Conservation (phyloP, 2,329 filamentous ascomycete genomes). For the Trichoderma arundinaceum region DNA sequence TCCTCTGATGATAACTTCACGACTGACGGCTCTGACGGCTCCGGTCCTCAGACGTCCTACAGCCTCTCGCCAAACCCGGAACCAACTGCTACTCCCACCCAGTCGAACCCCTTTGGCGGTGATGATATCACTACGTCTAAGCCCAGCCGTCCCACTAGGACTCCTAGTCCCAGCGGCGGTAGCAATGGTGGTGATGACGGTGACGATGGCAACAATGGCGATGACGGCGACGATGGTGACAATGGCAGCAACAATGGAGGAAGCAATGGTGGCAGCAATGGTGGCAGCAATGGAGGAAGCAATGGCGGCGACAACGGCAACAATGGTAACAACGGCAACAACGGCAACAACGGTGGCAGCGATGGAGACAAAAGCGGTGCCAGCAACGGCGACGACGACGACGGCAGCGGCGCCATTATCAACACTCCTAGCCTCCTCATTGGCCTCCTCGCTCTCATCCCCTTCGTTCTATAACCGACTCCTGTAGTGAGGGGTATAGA, state of each 20-base stretch:
- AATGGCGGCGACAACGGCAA: slow-evolving; percentile 12
- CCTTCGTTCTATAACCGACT: slow-evolving; percentile 37
- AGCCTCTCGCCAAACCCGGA: slow-evolving; percentile 20
- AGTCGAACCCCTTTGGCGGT: slow-evolving; percentile 24
- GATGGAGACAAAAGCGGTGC: slow-evolving; percentile 10
- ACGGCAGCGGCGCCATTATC: slow-evolving; percentile 15
- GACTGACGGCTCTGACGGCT: not conserved
- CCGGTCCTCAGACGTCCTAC: not conserved
- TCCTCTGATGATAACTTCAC: not conserved
- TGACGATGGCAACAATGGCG: not conserved
- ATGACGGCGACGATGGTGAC: not conserved
- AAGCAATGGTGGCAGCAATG: slow-evolving; percentile 2
- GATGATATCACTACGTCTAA: not conserved
- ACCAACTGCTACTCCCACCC: slow-evolving; percentile 8
- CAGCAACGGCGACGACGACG: not conserved
- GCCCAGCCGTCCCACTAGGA: not conserved
- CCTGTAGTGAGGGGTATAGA: no score
- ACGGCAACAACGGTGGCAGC: not conserved
- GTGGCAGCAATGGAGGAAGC: not conserved
- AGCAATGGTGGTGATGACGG: not conserved
- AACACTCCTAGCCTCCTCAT: slow-evolving; percentile 36
- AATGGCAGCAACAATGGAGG: not conserved
- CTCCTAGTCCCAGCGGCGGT: not conserved
- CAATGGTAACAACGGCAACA: not conserved
- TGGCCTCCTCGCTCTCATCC: slow-evolving; percentile 37